A percentile compares a stretch with the other conserved stretches of the same genome.
These are phyloP conservation scores for Fusarium oligoseptatum DNA, from an alignment of 2,329 filamentous ascomycete genomes.

Conservation along the genomic window DNA sequence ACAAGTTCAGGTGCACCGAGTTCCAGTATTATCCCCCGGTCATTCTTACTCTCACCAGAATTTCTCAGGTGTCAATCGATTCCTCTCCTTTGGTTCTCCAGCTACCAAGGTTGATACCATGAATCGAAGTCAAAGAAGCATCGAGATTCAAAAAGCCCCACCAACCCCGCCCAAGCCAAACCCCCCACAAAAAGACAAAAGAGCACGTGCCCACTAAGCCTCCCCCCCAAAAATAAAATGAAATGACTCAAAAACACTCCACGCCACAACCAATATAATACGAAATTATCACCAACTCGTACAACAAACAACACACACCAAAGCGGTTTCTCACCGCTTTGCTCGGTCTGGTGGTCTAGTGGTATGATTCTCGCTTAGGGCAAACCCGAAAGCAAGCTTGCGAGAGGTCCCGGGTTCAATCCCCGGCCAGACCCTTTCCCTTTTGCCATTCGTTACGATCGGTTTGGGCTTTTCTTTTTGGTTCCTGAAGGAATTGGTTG, in stretches of 20 bases:
- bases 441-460: constrained; percentile 34
- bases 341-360: constrained; percentile 69
- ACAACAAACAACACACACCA: constrained; percentile 24
- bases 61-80: neutral
- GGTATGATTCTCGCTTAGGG: constrained; percentile 81
- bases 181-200: neutral
- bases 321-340: constrained; percentile 18
- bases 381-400: constrained; percentile 55
- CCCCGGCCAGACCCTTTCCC: constrained; percentile 57
- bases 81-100: neutral
- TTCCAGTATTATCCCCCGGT: neutral
- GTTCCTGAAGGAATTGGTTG: neutral
- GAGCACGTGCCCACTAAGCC: neutral
- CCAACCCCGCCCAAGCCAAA: neutral
- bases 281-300: constrained; percentile 5
- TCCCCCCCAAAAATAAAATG: neutral
- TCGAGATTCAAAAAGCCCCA: neutral
- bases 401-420: constrained; percentile 63
- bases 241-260: constrained; percentile 23
- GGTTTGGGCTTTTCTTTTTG: neutral
- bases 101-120: neutral
- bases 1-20: neutral
- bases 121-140: neutral
- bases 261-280: constrained; percentile 16
- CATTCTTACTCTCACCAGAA: neutral